Evolutionary conservation across 305 asterid species (phyloP).

Genomic region (Fraxinus baroniana): DNA sequence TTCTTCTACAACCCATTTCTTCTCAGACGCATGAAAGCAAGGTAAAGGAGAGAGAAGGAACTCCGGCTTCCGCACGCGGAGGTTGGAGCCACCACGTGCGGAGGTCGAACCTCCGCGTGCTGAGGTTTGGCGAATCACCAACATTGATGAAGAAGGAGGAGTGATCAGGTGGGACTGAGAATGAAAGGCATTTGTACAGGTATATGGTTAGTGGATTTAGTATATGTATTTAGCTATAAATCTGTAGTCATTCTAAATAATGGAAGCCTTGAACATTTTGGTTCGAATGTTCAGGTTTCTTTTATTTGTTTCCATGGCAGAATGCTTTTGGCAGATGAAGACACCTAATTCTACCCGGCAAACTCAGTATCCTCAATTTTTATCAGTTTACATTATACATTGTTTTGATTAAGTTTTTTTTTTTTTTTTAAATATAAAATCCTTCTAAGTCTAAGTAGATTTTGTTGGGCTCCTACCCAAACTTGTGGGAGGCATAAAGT

Average conservation of each 20-base stretch:
- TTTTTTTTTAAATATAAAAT: too few relatives aligned
- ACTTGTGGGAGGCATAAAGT: too few relatives aligned
- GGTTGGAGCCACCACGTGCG: too few relatives aligned
- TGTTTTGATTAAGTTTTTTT: neutral
- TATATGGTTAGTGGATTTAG: slow-evolving; percentile 24
- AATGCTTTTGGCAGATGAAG: slow-evolving; percentile 98
- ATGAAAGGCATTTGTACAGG: slow-evolving; percentile 98
- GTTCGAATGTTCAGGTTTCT: neutral
- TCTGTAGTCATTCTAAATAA: neutral
- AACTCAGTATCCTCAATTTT: slow-evolving; percentile 59
- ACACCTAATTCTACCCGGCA: slow-evolving; percentile 92
- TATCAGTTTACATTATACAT: slow-evolving; percentile 8
- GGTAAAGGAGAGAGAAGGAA: too few relatives aligned
- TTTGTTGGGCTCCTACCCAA: too few relatives aligned
- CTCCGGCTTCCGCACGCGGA: too few relatives aligned
- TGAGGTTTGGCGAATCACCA: slow-evolving; percentile 27
- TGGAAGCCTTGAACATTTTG: neutral
- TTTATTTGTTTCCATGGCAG: slow-evolving; percentile 41
- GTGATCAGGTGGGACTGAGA: slow-evolving; percentile 43
- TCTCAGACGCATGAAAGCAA: too few relatives aligned
- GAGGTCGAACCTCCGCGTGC: too few relatives aligned
- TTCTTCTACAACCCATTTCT: too few relatives aligned
- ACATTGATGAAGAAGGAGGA: slow-evolving; percentile 38
- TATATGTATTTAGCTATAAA: slow-evolving; percentile 1
- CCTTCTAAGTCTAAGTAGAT: too few relatives aligned